Conservation (phyloP, 202 grass and related monocot genomes). For the Tripidium arundinaceum region DNA sequence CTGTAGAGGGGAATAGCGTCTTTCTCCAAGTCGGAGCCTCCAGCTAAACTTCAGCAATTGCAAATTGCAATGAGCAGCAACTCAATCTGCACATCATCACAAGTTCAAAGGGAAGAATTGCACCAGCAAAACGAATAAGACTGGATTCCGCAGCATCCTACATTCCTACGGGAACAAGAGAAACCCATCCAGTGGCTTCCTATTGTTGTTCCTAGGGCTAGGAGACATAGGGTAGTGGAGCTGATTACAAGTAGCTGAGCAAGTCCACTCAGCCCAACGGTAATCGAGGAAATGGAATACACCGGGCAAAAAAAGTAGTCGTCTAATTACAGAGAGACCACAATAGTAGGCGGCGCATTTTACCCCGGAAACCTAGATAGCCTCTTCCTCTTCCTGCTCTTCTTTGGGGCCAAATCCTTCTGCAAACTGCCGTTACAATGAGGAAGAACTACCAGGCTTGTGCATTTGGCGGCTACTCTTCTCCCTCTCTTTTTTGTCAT, state of each 20-base stretch:
- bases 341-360: neutral
- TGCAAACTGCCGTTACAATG: conserved; percentile 24
- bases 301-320: neutral
- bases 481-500: conserved; percentile 63
- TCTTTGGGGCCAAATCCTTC: conserved; percentile 48
- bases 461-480: conserved; percentile 43
- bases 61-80: neutral
- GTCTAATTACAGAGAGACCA: too few relatives aligned
- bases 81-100: neutral
- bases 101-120: neutral
- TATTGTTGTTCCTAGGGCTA: neutral
- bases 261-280: conserved; percentile 12
- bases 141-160: neutral
- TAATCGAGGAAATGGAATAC: neutral
- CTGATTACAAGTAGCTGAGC: conserved; percentile 7
- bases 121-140: neutral
- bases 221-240: neutral
- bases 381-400: conserved; percentile 69
- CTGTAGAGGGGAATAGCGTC: too few relatives aligned
- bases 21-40: neutral
- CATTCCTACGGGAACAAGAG: neutral
- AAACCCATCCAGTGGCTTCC: conserved; percentile 9
- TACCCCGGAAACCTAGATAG: conserved; percentile 38
- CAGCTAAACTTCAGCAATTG: neutral
- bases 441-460: conserved; percentile 35